These are phyloP conservation scores for Zopfia rhizophila DNA, from an alignment of 2,329 filamentous ascomycete species.

Conservation along the genomic window DNA sequence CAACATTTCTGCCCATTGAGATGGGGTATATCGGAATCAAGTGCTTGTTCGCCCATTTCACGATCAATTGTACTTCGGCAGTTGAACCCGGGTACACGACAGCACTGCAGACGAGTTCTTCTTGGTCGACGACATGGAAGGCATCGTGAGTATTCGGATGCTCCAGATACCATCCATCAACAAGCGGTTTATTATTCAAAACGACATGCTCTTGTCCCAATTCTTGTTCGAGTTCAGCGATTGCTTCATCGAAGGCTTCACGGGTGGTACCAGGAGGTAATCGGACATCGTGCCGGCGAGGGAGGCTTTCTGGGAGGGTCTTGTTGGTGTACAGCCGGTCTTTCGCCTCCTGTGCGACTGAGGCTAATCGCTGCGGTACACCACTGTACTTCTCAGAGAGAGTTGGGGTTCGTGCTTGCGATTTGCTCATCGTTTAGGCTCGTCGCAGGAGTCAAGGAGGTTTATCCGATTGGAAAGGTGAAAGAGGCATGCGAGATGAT, in stretches of 20 bases:
- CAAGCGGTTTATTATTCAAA: slow-evolving; percentile 28
- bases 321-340: slow-evolving; percentile 29
- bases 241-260: slow-evolving; percentile 29
- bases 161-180: slow-evolving; percentile 35
- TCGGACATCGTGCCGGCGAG: slow-evolving; percentile 22
- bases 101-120: slow-evolving; percentile 58
- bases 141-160: slow-evolving; percentile 34
- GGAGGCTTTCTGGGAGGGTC: slow-evolving; percentile 27
- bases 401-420: slow-evolving; percentile 24
- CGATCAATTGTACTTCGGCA: slow-evolving; percentile 59
- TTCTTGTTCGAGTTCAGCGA: slow-evolving; percentile 14
- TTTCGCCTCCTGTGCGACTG: slow-evolving; percentile 27
- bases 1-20: slow-evolving; percentile 62
- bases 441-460: neutral
- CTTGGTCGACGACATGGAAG: slow-evolving; percentile 52
- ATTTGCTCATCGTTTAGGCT: slow-evolving; percentile 15
- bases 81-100: slow-evolving; percentile 50
- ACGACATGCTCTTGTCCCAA: slow-evolving; percentile 26
- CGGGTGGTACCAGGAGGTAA: slow-evolving; percentile 28
- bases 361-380: slow-evolving; percentile 21
- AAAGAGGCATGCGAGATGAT: too few relatives aligned
- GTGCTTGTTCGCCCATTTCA: slow-evolving; percentile 59
- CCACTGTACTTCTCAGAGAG: slow-evolving; percentile 28
- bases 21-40: slow-evolving; percentile 62
- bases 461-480: neutral